phyloP scores from a whole-genome alignment of 495 filamentous ascomycete genomes.

The Penicillium herquei region DNA sequence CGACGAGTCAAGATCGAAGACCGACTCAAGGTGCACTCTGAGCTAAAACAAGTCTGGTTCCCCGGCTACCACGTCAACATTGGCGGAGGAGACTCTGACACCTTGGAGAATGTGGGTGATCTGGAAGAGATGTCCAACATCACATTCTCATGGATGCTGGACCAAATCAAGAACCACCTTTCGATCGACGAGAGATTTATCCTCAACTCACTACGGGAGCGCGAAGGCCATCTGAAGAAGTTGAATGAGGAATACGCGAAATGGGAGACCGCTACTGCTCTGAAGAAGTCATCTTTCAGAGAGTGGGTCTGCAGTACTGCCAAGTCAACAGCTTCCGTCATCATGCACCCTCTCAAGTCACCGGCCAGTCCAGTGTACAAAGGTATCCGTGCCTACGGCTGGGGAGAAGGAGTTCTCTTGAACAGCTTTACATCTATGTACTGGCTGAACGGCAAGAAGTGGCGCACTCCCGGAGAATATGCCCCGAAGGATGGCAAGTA shows the following conservation, averaged over 20 bases:
- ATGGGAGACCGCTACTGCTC: background rate
- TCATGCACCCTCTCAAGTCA: slow-evolving; percentile 5
- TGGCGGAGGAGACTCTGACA: slow-evolving; percentile 6
- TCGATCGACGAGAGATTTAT: slow-evolving; percentile 17
- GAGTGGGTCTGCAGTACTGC: slow-evolving; percentile 4
- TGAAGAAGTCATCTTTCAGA: background rate
- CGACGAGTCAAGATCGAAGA: slow-evolving; percentile 9
- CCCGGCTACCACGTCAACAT: slow-evolving; percentile 12
- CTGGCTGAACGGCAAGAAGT: slow-evolving; percentile 18
- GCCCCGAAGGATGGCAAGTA: slow-evolving; percentile 7
- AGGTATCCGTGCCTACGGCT: slow-evolving; percentile 11
- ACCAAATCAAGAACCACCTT: slow-evolving; percentile 8
- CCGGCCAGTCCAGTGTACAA: background rate
- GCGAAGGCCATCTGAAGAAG: slow-evolving; percentile 3
- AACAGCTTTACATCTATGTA: slow-evolving; percentile 20
- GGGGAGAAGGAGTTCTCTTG: slow-evolving; percentile 17
- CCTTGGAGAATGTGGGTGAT: slow-evolving; percentile 8
- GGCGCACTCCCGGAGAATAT: slow-evolving; percentile 18
- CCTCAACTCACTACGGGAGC: slow-evolving; percentile 7
- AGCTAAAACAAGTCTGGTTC: slow-evolving; percentile 16
- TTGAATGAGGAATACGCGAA: slow-evolving; percentile 1
- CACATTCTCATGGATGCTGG: slow-evolving; percentile 12
- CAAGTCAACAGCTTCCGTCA: background rate
- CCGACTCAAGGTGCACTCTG: slow-evolving; percentile 2
- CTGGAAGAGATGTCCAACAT: slow-evolving; percentile 17